Percentiles rank a stretch among this genome's conserved stretches.
phyloP scores from a whole-genome alignment of 108 stramenopile species.

The Pseudonitzschia delicatissima region DNA sequence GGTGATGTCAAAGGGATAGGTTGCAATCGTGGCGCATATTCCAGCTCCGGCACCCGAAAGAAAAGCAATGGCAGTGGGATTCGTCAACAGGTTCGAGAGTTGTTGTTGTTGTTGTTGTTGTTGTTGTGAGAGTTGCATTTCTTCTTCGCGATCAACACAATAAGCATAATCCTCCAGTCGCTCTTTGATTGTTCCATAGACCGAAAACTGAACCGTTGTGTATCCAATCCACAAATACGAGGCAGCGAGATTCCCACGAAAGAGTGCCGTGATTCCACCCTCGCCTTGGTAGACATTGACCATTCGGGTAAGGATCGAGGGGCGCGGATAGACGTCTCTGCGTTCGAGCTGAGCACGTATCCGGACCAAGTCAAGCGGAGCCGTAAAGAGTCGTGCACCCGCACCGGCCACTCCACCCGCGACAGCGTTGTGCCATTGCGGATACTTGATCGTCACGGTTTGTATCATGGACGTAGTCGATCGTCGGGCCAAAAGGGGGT shows the following conservation, averaged over 20 bases:
- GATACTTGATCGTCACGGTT: slow-evolving; percentile 14
- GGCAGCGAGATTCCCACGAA: slow-evolving; percentile 91
- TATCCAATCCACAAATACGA: slow-evolving; percentile 92
- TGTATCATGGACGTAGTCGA: background rate
- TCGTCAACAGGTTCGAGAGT: background rate
- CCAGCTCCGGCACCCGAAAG: slow-evolving; percentile 80
- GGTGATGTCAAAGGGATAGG: slow-evolving; percentile 92
- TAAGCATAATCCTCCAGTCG: background rate
- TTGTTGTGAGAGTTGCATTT: background rate
- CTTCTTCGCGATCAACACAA: background rate
- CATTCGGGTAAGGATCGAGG: slow-evolving; percentile 21
- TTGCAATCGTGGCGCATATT: slow-evolving; percentile 71
- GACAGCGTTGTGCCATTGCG: slow-evolving; percentile 41
- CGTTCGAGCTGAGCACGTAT: slow-evolving; percentile 81
- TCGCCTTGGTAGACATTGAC: slow-evolving; percentile 59
- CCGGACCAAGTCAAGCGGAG: slow-evolving; percentile 89
- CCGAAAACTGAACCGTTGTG: slow-evolving; percentile 84
- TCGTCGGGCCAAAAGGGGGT: background rate
- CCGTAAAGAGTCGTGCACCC: slow-evolving; percentile 63
- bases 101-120: background rate
- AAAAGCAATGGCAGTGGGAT: slow-evolving; percentile 50
- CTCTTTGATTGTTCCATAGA: slow-evolving; percentile 48
- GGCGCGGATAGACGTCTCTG: slow-evolving; percentile 24
- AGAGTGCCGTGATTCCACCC: slow-evolving; percentile 73
- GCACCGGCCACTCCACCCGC: slow-evolving; percentile 49